Base-by-base conservation (phyloP, 192 early-diverging fungal species). In the Thamnidium elegans region DNA sequence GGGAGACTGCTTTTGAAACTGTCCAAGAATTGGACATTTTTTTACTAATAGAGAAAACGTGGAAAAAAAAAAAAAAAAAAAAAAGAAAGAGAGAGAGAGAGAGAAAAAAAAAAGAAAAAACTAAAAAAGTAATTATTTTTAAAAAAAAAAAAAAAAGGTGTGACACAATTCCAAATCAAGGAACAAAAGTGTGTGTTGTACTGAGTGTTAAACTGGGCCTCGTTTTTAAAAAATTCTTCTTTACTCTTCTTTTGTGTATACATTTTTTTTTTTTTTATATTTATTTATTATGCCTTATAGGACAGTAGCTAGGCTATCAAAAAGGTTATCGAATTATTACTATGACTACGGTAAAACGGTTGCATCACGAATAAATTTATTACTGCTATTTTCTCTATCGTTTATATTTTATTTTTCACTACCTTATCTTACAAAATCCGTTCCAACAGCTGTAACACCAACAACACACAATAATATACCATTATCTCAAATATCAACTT, bases 271-370 rank as follows among this genome's bases (percentile, higher is more conserved):
- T 59, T 45, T 19, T 20, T 45, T 23, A 13, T 15, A 23, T 59
- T 58, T 60, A 45, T 46, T 60, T 43, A 17, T 44, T 23, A 39
- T 50, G 15, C 20, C 20, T 15, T 20, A 50, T 3, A 20, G 48
- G 3, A 21, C 26, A 23, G 9, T 23, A 23, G 21, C 26, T 21
- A 23, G 39, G n/a, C 4, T 66, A 32, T 31, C 19, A 4, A 46
- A 54, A 21, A 19, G 44, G 15, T 4, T 58, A 23, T 65, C 70
- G 45, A 20, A 14, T 32, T 48, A 55, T 32, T 72, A 65, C 58
- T 72, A 72, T 56, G n/a, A 46, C 31, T 72, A 72, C 42, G 70
- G 70, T 17, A 65, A 66, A 15, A 1, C 10, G 0, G 56, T 42
- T 52, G 63, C 65, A 0, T 72, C 70, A n/a, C 21, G 58, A 54